A percentile compares a stretch with the other conserved stretches of the same genome.
Conservation (phyloP, 2,329 filamentous ascomycete genomes). For the Fusarium subglutinans region DNA sequence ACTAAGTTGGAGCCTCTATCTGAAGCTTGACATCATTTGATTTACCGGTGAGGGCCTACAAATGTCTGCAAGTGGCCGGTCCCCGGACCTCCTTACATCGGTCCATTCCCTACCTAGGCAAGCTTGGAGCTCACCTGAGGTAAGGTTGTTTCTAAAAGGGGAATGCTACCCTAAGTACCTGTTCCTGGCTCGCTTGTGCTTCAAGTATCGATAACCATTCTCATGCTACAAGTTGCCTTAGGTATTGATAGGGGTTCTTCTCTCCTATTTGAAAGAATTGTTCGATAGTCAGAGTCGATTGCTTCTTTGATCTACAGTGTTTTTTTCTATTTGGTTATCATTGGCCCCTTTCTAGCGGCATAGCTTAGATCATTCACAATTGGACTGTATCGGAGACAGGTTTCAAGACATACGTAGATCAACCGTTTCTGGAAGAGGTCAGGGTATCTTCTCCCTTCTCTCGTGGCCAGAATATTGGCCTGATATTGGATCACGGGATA, state of each 20-base stretch:
- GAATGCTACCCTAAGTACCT: conserved; percentile 22
- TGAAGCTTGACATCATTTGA: not conserved
- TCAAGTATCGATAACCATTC: conserved; percentile 12
- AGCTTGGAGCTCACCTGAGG: conserved; percentile 22
- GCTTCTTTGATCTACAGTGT: not conserved
- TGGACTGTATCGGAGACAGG: conserved; percentile 7
- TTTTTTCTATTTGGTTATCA: not conserved
- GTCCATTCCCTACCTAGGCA: conserved; percentile 14
- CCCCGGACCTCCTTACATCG: conserved; percentile 4
- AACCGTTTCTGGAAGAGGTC: not conserved
- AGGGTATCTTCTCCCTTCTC: conserved; percentile 6
- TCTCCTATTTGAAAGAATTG: conserved; percentile 1
- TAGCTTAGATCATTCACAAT: not conserved
- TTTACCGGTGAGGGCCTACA: not conserved
- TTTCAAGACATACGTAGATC: conserved; percentile 19
- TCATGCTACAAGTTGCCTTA: not conserved
- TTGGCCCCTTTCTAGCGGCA: not conserved
- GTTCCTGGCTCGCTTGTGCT: conserved; percentile 18
- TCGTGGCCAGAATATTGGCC: not conserved
- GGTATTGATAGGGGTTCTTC: conserved; percentile 10
- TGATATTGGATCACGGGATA: not conserved
- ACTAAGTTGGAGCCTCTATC: not conserved
- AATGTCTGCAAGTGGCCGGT: not conserved
- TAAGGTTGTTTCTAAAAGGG: conserved; percentile 34
- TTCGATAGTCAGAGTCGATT: not conserved